Evolutionary conservation across 176 grass and related monocot genomes (phyloP), one percentile per base, ranked within the genome.

Genomic region (Musa acuminata): DNA sequence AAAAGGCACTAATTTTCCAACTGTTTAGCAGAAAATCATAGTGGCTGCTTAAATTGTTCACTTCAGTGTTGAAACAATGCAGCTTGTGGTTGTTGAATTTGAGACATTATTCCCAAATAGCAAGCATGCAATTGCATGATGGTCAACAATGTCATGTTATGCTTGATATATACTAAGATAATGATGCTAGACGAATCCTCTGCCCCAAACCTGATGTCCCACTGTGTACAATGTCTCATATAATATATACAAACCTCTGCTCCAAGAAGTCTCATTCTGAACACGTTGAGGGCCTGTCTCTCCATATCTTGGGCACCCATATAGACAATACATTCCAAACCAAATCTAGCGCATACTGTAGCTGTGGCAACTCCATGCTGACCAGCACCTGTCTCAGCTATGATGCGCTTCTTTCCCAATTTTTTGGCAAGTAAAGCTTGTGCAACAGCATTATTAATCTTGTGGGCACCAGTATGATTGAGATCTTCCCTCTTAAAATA

Each of bases 271-370:
- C 16, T 99, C 95, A 99, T 91, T 76, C 95, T 75, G 80, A 99
- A 99, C 27, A 99, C 91, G 54, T 99, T 99, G 17, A 99, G 86
- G 0, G 91, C 91, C 70, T 94, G 95, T 75, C 95, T 94, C 88
- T 98, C 95, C 95, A 99, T 99, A 69, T 99, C 95, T 6, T 99
- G 95, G 0, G 95, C 88, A 43, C 95, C 95, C 95, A 99, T 99
- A 75, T 99, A 94, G 75, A 99, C 82, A 54, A 91, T 80, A 55
- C 95, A 99, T 76, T 91, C 24, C 48, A 99, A 74, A 9, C 88
- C 95, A 12, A 99, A 99, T 23, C 91, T 76, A 0, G 95, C 95
- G 3, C 95, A 99, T 69, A 99, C 95, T 0, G 88, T 99, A 17
- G 95, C 90, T 17, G 90, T 99, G 69, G 95, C 95, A 21, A 99